Percentiles rank a stretch among this genome's conserved stretches.
These are phyloP conservation scores for Lipomyces chichibuensis DNA, from an alignment of 805 yeast genomes.

Conservation along the genomic window DNA sequence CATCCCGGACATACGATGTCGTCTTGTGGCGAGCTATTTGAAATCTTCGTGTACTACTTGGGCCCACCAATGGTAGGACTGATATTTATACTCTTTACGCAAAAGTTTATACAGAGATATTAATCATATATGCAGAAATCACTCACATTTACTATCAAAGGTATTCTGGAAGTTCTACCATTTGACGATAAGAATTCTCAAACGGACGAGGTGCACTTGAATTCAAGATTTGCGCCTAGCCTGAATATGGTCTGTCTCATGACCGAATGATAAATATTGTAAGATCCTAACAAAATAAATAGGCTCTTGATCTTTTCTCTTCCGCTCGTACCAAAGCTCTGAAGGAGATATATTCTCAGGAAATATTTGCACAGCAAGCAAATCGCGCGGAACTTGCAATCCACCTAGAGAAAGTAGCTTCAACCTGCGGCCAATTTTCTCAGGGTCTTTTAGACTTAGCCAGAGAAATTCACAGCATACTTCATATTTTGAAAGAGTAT, in stretches of 20 bases:
- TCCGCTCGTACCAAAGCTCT: conserved; percentile 62
- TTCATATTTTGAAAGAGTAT: conserved; percentile 47
- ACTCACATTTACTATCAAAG: conserved; percentile 48
- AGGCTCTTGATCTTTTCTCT: conserved; percentile 54
- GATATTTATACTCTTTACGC: conserved; percentile 1
- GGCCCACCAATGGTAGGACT: conserved; percentile 73
- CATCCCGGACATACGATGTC: conserved; percentile 20
- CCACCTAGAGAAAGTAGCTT: conserved; percentile 79
- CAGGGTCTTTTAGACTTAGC: conserved; percentile 66
- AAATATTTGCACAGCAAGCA: conserved; percentile 50
- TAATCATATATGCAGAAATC: conserved; percentile 22
- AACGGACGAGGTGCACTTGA: conserved; percentile 45
- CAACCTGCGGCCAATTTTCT: conserved; percentile 80
- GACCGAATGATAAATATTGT: too few relatives aligned
- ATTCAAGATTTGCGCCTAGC: conserved; percentile 47
- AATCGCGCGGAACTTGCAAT: conserved; percentile 47
- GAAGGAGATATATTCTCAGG: conserved; percentile 59
- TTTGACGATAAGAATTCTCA: conserved; percentile 47
- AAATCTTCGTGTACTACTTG: conserved; percentile 64
- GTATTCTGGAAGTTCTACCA: conserved; percentile 62
- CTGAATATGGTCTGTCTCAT: conserved; percentile 17
- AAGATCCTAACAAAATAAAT: conserved; percentile 42
- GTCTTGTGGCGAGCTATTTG: conserved; percentile 54
- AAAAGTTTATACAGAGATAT: conserved; percentile 43
- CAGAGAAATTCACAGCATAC: conserved; percentile 52